Evolutionary conservation across 2,329 filamentous ascomycete genomes (phyloP).

Genomic region (Clonostachys rosea): DNA sequence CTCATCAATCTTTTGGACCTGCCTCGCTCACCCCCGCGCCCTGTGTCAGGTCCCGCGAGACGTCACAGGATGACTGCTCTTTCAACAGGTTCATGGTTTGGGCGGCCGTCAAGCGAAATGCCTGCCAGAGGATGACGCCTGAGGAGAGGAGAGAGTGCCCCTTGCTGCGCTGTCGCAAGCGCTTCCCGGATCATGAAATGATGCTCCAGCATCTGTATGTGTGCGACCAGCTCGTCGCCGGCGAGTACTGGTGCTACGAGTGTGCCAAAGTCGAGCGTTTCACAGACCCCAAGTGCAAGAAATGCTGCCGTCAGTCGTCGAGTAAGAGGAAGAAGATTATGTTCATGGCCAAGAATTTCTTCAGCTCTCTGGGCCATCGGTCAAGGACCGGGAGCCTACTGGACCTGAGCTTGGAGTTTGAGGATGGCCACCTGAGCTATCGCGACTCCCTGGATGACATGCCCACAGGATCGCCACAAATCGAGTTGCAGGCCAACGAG

Average conservation of each 20-base stretch:
- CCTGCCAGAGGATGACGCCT: slow-evolving; percentile 36
- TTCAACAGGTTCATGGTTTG: slow-evolving; percentile 52
- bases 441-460: not conserved
- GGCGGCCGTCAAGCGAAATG: slow-evolving; percentile 51
- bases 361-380: slow-evolving; percentile 46
- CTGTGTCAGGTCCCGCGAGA: slow-evolving; percentile 32
- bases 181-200: slow-evolving; percentile 44
- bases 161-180: slow-evolving; percentile 42
- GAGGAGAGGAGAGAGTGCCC: slow-evolving; percentile 47
- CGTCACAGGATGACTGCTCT: slow-evolving; percentile 42
- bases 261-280: slow-evolving; percentile 47
- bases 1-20: not conserved
- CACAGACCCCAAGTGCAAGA: slow-evolving; percentile 42
- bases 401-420: slow-evolving; percentile 14
- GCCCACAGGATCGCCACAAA: slow-evolving; percentile 8
- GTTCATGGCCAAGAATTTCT: slow-evolving; percentile 48
- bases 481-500: slow-evolving; percentile 43
- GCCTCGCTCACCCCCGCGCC: not conserved
- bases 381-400: slow-evolving; percentile 23
- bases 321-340: slow-evolving; percentile 47
- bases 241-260: slow-evolving; percentile 53
- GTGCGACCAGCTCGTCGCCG: slow-evolving; percentile 40
- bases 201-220: slow-evolving; percentile 49
- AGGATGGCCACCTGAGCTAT: slow-evolving; percentile 40
- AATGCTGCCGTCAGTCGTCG: slow-evolving; percentile 41